Base-by-base conservation (phyloP, 805 yeast species). In the Candida wancherniae region DNA sequence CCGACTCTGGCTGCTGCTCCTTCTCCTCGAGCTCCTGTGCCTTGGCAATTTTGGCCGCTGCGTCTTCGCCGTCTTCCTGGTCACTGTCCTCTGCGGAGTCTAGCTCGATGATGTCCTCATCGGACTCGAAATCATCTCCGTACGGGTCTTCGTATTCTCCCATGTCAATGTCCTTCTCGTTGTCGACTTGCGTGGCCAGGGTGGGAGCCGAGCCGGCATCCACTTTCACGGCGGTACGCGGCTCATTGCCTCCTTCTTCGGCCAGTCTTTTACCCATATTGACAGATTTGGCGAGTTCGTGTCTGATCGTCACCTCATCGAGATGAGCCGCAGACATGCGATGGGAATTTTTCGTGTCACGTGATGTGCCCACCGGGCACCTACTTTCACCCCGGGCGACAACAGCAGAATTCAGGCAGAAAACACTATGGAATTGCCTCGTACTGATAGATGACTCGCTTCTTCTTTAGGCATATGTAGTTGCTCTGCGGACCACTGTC, bases 111-210 rank as follows among this genome's bases (percentile, higher is more conserved):
- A 84, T 83, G 54, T 83, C 94, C 33, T 84, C 95, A 47, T 85
- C 94, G 63, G 90, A 84, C 48, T 86, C 95, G 45, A 80, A 86
- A 51, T 88, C 96, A 53, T 85, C 95, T 39, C 95, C 95, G 47
- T 79, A 81, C 24, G 84, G 79, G 51, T 83, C 92, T 57, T 87
- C 97, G 57, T 82, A 83, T 45, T 82, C 95, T 16, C 90, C 94
- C 74, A 80, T 75, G 12, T 77, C 80, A 19, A 67, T 60, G 40
- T 77, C 79, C 4, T 57, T 48, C 14, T 51, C 68, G 24, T 43
- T 51, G 10, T 39, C 47, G 4, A 42, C 47, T 9, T 43, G 39
- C 9, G 29, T 58, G 34, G 47, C 59, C 54, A 48, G 57, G 31
- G 51, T 60, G 36, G 77, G 70, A 5, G 67, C 69, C 15, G 70